These are phyloP conservation scores for Capronia epimyces DNA, from an alignment of 2,329 filamentous ascomycete species.

Conservation along the genomic window DNA sequence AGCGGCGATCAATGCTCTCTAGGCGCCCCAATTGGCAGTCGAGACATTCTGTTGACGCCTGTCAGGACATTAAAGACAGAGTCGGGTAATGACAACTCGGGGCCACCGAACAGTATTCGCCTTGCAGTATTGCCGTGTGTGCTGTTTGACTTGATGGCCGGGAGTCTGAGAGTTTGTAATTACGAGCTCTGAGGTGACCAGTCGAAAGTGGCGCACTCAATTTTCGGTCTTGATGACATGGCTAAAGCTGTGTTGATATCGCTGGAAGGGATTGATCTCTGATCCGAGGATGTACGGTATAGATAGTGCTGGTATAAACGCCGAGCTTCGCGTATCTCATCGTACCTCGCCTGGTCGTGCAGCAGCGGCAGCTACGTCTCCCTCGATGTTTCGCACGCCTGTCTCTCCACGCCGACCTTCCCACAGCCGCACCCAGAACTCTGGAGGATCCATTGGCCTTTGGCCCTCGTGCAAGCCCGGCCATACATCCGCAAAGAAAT, in stretches of 20 bases:
- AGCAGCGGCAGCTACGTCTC: slow-evolving; percentile 54
- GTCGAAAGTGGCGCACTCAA: too few relatives aligned
- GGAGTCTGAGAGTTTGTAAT: too few relatives aligned
- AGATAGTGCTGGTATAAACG: neutral
- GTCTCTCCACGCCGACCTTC: slow-evolving; percentile 48
- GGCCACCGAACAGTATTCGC: too few relatives aligned
- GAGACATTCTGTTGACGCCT: too few relatives aligned
- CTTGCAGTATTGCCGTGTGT: too few relatives aligned
- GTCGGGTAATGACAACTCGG: too few relatives aligned
- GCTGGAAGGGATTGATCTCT: neutral
- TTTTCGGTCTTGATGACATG: neutral
- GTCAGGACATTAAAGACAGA: too few relatives aligned
- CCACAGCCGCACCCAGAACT: slow-evolving; percentile 84
- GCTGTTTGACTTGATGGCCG: too few relatives aligned
- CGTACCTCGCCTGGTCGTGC: slow-evolving; percentile 35
- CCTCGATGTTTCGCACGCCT: slow-evolving; percentile 51
- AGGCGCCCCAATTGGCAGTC: too few relatives aligned
- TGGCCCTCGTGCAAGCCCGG: slow-evolving; percentile 81
- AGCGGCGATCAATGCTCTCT: too few relatives aligned
- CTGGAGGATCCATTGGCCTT: slow-evolving; percentile 79
- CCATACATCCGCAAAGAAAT: slow-evolving; percentile 96
- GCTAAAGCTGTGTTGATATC: neutral
- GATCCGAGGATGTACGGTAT: neutral
- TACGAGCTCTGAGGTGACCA: too few relatives aligned
- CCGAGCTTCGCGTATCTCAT: slow-evolving; percentile 4